These are phyloP conservation scores for Candida sp. DNA, from an alignment of 1,139 yeast genomes.

Conservation along the genomic window DNA sequence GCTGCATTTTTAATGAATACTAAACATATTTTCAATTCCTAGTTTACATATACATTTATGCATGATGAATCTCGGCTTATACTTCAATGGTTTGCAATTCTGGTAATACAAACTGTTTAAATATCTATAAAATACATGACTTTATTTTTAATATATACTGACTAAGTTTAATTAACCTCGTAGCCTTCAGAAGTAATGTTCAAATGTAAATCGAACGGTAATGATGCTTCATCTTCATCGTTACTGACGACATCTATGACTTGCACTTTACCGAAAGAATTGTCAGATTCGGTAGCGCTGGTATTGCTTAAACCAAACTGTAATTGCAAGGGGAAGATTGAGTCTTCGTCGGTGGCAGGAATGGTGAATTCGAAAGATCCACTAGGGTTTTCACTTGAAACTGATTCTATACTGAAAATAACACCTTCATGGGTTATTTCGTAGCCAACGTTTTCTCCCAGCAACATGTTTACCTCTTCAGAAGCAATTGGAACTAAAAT, in stretches of 20 bases:
- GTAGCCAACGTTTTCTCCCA: conserved; percentile 41
- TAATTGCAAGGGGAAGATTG: conserved; percentile 84
- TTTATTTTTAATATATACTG: neutral
- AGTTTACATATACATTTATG: neutral
- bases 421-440: conserved; percentile 61
- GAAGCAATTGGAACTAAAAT: conserved; percentile 65
- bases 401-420: conserved; percentile 47
- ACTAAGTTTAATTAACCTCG: conserved; percentile 39
- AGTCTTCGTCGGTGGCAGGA: conserved; percentile 75
- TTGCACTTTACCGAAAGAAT: conserved; percentile 39
- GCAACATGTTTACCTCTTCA: conserved; percentile 56
- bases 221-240: conserved; percentile 42
- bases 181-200: conserved; percentile 64
- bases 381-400: conserved; percentile 48
- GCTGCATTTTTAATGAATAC: neutral
- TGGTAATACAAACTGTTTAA: conserved; percentile 1
- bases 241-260: conserved; percentile 40
- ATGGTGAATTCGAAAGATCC: conserved; percentile 83
- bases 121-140: neutral
- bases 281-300: conserved; percentile 36
- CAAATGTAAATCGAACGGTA: conserved; percentile 72
- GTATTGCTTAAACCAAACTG: conserved; percentile 37
- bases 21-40: no score
- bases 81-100: neutral
- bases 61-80: neutral